A percentile compares a stretch with the other conserved stretches of the same genome.
phyloP scores from a whole-genome alignment of 2,329 filamentous ascomycete genomes.

The Trichoderma simmonsii region DNA sequence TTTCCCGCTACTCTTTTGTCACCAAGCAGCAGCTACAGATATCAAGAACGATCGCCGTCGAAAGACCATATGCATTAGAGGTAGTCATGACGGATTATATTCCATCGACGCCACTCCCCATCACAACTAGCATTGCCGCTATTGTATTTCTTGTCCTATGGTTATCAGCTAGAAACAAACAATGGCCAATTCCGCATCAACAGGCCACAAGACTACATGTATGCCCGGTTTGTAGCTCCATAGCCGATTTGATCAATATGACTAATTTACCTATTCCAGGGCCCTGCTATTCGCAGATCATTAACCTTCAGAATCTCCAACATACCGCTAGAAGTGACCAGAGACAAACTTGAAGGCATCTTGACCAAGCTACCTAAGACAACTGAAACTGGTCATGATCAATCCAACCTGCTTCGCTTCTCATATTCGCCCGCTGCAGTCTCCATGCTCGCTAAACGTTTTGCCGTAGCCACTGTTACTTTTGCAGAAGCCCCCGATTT shows the following conservation, averaged over 20 bases:
- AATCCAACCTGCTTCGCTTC: not conserved
- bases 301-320: slow-evolving; percentile 7
- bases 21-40: not conserved
- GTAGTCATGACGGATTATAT: not conserved
- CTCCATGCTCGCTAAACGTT: not conserved
- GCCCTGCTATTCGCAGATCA: not conserved
- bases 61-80: not conserved
- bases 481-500: not conserved
- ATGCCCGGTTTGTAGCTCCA: not conserved
- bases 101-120: not conserved
- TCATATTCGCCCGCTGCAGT: not conserved
- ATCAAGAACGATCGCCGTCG: not conserved
- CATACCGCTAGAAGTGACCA: not conserved
- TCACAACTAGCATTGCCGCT: not conserved
- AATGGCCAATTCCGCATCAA: not conserved
- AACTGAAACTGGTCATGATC: not conserved
- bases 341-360: not conserved
- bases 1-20: too few species aligned
- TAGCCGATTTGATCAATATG: not conserved
- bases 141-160: not conserved
- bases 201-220: not conserved
- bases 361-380: not conserved
- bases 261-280: not conserved
- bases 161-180: not conserved
- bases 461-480: not conserved